phyloP scores from a whole-genome alignment of 768 basidiomycete genomes.

The Panaeolus papilionaceus region DNA sequence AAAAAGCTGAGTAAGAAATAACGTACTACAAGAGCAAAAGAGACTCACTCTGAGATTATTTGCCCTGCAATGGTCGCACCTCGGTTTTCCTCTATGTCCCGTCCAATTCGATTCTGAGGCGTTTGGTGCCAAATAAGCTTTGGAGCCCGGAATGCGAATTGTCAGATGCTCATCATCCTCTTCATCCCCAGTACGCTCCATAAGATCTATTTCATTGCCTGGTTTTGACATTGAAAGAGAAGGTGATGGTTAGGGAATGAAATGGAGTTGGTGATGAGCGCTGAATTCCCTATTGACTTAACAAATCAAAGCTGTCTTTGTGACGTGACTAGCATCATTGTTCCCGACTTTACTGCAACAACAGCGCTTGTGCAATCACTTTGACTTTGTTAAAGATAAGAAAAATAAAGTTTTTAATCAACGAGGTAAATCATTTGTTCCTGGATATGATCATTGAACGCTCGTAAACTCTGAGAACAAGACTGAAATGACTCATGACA shows the following conservation, averaged over 20 bases:
- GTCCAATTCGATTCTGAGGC: constrained; percentile 71
- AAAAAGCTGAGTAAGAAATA: constrained; percentile 17
- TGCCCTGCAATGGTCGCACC: constrained; percentile 75
- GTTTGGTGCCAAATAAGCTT: constrained; percentile 63
- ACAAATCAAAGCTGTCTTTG: background rate
- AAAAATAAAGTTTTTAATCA: too few relatives aligned
- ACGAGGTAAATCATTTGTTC: background rate
- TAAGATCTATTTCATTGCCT: constrained; percentile 41
- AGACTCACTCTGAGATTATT: constrained; percentile 72
- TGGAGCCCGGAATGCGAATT: constrained; percentile 72
- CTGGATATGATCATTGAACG: background rate
- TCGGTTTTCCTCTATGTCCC: constrained; percentile 74
- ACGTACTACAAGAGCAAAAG: constrained; percentile 12
- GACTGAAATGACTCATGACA: background rate
- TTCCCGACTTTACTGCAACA: background rate
- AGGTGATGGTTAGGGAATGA: constrained; percentile 10
- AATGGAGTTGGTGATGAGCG: constrained; percentile 1
- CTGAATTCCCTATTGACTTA: background rate
- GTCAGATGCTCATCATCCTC: constrained; percentile 61
- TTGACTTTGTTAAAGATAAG: too few relatives aligned
- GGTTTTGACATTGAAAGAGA: constrained; percentile 36
- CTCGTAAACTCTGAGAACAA: background rate
- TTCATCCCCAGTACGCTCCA: constrained; percentile 44
- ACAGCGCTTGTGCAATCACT: background rate
- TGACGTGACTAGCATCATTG: constrained; percentile 5